Conservation (phyloP, 257 asterid genomes). For the Solanum tacnaense region DNA sequence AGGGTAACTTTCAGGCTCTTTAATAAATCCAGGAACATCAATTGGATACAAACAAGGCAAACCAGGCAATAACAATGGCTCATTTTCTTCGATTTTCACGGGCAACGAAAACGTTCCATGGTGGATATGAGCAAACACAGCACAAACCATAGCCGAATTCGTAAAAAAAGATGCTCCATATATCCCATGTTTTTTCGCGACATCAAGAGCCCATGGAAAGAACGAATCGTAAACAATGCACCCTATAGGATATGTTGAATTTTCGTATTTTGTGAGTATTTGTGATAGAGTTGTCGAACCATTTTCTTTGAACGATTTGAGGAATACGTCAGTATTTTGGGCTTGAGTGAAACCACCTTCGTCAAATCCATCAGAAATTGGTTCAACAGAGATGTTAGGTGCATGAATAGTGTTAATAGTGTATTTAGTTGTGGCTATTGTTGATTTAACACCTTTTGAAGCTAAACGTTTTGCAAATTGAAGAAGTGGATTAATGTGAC, state of each 20-base stretch:
- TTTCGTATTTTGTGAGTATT: slow-evolving; percentile 15
- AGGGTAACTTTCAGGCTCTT: slow-evolving; percentile 52
- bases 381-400: slow-evolving; percentile 25
- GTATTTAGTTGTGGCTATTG: slow-evolving; percentile 45
- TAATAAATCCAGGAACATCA: slow-evolving; percentile 51
- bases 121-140: slow-evolving; percentile 39
- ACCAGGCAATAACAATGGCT: slow-evolving; percentile 37
- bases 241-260: slow-evolving; percentile 15
- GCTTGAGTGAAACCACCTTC: slow-evolving; percentile 20
- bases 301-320: slow-evolving; percentile 25
- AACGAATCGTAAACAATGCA: slow-evolving; percentile 52
- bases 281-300: slow-evolving; percentile 37
- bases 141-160: slow-evolving; percentile 43
- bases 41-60: slow-evolving; percentile 33
- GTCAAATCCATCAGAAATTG: slow-evolving; percentile 58
- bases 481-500: slow-evolving; percentile 74
- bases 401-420: slow-evolving; percentile 29
- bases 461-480: slow-evolving; percentile 61
- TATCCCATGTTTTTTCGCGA: slow-evolving; percentile 33
- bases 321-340: slow-evolving; percentile 13
- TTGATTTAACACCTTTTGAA: slow-evolving; percentile 48
- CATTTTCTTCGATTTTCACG: slow-evolving; percentile 6
- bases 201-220: slow-evolving; percentile 74
- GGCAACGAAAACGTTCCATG: slow-evolving; percentile 34
- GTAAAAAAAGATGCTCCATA: slow-evolving; percentile 64